These are phyloP conservation scores for Forsythia suspensa DNA, from an alignment of 257 asterid species.

Conservation along the genomic window DNA sequence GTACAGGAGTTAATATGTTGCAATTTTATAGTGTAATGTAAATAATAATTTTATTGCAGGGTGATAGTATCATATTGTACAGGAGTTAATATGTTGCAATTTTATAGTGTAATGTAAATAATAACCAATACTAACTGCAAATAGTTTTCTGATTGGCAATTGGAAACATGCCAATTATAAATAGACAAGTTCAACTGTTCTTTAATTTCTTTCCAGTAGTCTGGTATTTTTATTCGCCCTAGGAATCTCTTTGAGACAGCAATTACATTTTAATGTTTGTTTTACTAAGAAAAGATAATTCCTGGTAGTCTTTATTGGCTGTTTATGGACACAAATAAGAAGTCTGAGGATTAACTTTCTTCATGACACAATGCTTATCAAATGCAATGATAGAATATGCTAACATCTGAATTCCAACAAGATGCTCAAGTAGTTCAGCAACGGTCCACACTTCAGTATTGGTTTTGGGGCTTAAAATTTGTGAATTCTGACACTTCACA, in stretches of 20 bases:
- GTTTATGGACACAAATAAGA: neutral
- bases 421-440: neutral
- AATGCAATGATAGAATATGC: constrained; percentile 5
- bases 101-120: neutral
- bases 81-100: neutral
- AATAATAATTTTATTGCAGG: neutral
- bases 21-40: neutral
- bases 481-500: constrained; percentile 2
- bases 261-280: neutral
- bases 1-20: neutral
- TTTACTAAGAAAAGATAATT: neutral
- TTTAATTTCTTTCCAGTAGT: neutral
- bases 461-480: neutral
- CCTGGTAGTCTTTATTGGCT: neutral
- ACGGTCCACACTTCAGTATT: constrained; percentile 1
- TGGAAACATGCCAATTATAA: neutral
- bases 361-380: neutral
- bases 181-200: neutral
- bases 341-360: neutral
- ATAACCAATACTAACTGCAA: neutral
- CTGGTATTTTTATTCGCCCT: neutral
- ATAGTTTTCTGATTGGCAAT: neutral
- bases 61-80: neutral
- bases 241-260: neutral
- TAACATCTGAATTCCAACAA: neutral